Evolutionary conservation across 208 protist genomes (phyloP).

Genomic region (Phytomonas sp.): DNA sequence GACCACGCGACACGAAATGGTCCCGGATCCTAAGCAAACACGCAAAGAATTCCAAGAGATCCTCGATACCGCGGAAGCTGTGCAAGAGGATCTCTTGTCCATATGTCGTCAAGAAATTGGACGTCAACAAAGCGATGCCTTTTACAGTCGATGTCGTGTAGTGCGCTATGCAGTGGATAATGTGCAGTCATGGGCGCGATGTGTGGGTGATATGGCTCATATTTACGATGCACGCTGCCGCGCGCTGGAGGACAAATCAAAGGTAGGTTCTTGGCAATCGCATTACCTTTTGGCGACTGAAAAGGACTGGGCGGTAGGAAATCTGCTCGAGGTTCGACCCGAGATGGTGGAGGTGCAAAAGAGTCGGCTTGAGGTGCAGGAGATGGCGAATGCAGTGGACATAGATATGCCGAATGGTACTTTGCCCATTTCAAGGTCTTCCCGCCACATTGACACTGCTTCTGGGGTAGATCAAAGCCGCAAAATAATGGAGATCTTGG

Average conservation of each 20-base stretch:
- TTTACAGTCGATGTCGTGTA: constrained; percentile 54
- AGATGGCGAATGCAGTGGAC: constrained; percentile 33
- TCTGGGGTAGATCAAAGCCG: neutral
- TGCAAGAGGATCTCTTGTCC: constrained; percentile 23
- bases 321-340: constrained; percentile 44
- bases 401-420: constrained; percentile 17
- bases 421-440: neutral
- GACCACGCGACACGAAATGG: constrained; percentile 24
- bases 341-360: constrained; percentile 36
- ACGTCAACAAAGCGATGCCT: constrained; percentile 32
- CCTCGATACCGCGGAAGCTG: constrained; percentile 27
- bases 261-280: constrained; percentile 32
- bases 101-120: constrained; percentile 45
- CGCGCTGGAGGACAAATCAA: constrained; percentile 20
- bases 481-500: neutral
- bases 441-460: neutral
- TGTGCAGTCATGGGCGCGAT: constrained; percentile 46
- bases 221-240: constrained; percentile 59
- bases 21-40: constrained; percentile 14
- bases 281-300: constrained; percentile 62
- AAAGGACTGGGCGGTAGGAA: constrained; percentile 43
- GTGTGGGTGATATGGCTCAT: constrained; percentile 38
- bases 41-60: constrained; percentile 22
- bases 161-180: constrained; percentile 26
- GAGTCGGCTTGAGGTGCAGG: constrained; percentile 26